Conservation (phyloP, 2,329 filamentous ascomycete genomes). For the Neofusicoccum sp. region DNA sequence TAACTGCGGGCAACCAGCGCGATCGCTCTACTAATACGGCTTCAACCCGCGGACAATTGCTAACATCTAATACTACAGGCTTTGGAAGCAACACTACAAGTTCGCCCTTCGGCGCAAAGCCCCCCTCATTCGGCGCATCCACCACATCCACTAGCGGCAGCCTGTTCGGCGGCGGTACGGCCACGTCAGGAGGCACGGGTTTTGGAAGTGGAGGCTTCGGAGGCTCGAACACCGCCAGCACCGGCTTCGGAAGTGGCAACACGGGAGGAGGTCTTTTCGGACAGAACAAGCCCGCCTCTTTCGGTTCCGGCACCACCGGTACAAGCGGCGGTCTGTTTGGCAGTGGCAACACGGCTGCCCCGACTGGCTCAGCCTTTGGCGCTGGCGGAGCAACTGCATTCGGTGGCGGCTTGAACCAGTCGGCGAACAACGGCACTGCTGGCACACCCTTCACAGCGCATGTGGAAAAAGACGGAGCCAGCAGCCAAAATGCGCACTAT, state of each 20-base stretch:
- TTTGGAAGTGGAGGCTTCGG: constrained; percentile 27
- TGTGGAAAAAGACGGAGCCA: constrained; percentile 67
- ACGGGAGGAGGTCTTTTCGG: constrained; percentile 39
- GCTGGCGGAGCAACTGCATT: constrained; percentile 36
- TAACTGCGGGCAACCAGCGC: neutral
- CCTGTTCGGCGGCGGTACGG: constrained; percentile 27
- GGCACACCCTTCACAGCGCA: constrained; percentile 64
- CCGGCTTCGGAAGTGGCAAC: constrained; percentile 23
- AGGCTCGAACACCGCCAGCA: constrained; percentile 19
- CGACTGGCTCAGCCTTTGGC: constrained; percentile 40
- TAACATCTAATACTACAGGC: constrained; percentile 14
- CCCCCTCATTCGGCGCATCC: constrained; percentile 17
- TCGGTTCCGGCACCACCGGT: constrained; percentile 42
- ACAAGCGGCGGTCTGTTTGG: constrained; percentile 33
- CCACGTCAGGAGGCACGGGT: constrained; percentile 22
- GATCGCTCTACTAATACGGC: neutral
- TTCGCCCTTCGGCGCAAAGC: constrained; percentile 28
- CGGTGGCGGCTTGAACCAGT: constrained; percentile 46
- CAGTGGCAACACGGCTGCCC: constrained; percentile 32
- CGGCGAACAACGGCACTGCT: constrained; percentile 63
- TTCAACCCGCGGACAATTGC: neutral
- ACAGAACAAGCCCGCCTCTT: constrained; percentile 49
- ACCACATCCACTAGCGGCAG: constrained; percentile 24
- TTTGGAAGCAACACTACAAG: constrained; percentile 18
- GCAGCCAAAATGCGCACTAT: constrained; percentile 60